A percentile compares a stretch with the other conserved stretches of the same genome.
phyloP scores from a whole-genome alignment of 73 alveolate species.

The Durusdinium trenchii region DNA sequence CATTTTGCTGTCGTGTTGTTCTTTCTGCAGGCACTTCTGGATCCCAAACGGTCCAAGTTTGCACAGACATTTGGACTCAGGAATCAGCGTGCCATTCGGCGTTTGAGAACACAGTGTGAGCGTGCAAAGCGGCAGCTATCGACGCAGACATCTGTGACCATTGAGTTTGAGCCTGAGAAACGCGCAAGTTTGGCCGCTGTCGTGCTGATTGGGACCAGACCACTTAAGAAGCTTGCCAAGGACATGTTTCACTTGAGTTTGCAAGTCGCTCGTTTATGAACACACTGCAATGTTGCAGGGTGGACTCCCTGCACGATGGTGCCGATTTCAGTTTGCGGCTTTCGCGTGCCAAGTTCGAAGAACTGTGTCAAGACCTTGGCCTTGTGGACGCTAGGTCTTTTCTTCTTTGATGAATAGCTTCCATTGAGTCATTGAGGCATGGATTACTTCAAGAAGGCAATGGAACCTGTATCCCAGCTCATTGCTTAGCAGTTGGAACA shows the following conservation, averaged over 20 bases:
- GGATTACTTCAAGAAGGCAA: constrained; percentile 98
- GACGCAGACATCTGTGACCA: constrained; percentile 98
- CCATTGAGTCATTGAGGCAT: constrained; percentile 68
- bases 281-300: constrained; percentile 71
- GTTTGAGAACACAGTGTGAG: constrained; percentile 99
- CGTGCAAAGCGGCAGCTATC: constrained; percentile 98
- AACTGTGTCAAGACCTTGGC: constrained; percentile 97
- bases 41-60: no score
- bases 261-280: background rate
- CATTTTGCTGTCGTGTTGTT: no score
- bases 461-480: constrained; percentile 99
- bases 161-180: constrained; percentile 95
- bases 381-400: background rate
- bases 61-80: background rate
- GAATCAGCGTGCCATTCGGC: constrained; percentile 98
- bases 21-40: no score
- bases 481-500: background rate
- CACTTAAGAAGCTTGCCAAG: background rate
- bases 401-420: background rate
- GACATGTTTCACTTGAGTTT: background rate
- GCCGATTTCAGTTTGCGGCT: constrained; percentile 97
- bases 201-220: background rate
- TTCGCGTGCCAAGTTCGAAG: constrained; percentile 99
- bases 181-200: background rate
- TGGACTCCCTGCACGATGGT: constrained; percentile 98